Evolutionary conservation across 139 green algal species (phyloP).

Genomic region (Picochlorum sp.): DNA sequence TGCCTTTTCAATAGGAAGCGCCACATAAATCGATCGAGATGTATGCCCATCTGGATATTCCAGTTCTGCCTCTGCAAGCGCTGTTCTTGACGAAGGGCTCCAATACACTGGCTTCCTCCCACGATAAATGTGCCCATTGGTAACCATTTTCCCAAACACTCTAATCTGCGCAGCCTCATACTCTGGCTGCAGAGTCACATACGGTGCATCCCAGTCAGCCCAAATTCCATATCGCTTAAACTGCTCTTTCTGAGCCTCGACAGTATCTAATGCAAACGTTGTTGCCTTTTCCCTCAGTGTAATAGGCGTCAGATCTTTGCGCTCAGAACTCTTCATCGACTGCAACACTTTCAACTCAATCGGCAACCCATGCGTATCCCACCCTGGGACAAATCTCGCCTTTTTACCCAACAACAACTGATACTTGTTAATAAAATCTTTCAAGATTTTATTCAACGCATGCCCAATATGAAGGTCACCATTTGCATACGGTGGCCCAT

Average conservation of each 20-base stretch:
- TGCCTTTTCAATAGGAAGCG: constrained; percentile 56
- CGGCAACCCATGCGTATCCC: constrained; percentile 97
- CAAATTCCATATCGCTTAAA: constrained; percentile 96
- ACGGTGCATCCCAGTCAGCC: constrained; percentile 89
- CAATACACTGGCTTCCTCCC: constrained; percentile 92
- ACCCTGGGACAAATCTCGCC: constrained; percentile 86
- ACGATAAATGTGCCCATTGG: constrained; percentile 95
- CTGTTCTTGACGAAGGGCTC: constrained; percentile 85
- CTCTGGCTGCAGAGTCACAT: constrained; percentile 84
- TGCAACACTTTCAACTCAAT: constrained; percentile 98
- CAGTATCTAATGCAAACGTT: constrained; percentile 79
- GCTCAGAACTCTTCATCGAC: constrained; percentile 52
- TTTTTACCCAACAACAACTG: constrained; percentile 58
- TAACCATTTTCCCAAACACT: constrained; percentile 93
- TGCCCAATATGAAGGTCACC: constrained; percentile 97
- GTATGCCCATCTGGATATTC: constrained; percentile 97
- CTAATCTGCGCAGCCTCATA: constrained; percentile 88
- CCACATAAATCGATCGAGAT: constrained; percentile 82
- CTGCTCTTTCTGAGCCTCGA: constrained; percentile 77
- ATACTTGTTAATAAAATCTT: constrained; percentile 83
- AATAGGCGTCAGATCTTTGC: constrained; percentile 61
- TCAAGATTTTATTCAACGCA: constrained; percentile 98
- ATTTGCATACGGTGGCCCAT: constrained; percentile 98
- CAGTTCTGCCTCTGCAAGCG: constrained; percentile 95
- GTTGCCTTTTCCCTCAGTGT: constrained; percentile 76